Conservation (phyloP, 345 rosid species). For the Brassica incana region DNA sequence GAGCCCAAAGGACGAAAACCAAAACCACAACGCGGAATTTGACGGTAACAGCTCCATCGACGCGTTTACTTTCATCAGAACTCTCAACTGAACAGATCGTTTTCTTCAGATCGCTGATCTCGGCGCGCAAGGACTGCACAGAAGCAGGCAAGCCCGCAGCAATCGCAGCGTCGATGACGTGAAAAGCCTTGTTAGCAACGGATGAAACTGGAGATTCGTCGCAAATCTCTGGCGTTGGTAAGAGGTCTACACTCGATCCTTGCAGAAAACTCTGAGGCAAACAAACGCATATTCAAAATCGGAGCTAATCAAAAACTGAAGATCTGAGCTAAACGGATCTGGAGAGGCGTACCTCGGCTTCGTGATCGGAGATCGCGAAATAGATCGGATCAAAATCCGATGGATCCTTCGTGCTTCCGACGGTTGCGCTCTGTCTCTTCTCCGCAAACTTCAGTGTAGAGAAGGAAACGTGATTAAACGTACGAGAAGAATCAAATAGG, state of each 20-base stretch:
- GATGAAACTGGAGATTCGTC: constrained; percentile 34
- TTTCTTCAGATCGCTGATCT: constrained; percentile 31
- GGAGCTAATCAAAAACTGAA: neutral
- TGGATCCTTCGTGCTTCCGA: constrained; percentile 22
- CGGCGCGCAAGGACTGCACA: constrained; percentile 29
- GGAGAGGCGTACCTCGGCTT: constrained; percentile 32
- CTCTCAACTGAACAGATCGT: constrained; percentile 3
- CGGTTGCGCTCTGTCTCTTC: constrained; percentile 36
- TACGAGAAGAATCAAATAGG: constrained; percentile 21
- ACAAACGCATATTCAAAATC: neutral
- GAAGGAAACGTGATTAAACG: constrained; percentile 10
- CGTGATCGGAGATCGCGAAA: constrained; percentile 36
- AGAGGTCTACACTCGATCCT: constrained; percentile 27
- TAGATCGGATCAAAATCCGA: constrained; percentile 18
- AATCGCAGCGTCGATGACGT: constrained; percentile 15
- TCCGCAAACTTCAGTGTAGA: constrained; percentile 26
- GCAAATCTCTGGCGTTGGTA: constrained; percentile 22
- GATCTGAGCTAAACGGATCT: constrained; percentile 22
- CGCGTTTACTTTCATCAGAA: constrained; percentile 19
- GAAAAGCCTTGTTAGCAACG: neutral
- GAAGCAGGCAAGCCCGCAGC: constrained; percentile 16
- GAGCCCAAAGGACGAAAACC: constrained; percentile 30
- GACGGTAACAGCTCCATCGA: constrained; percentile 10
- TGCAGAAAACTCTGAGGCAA: constrained; percentile 33
- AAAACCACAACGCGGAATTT: constrained; percentile 31